phyloP scores from a whole-genome alignment of 495 filamentous ascomycete species.

The Parathielavia hyrcaniae region DNA sequence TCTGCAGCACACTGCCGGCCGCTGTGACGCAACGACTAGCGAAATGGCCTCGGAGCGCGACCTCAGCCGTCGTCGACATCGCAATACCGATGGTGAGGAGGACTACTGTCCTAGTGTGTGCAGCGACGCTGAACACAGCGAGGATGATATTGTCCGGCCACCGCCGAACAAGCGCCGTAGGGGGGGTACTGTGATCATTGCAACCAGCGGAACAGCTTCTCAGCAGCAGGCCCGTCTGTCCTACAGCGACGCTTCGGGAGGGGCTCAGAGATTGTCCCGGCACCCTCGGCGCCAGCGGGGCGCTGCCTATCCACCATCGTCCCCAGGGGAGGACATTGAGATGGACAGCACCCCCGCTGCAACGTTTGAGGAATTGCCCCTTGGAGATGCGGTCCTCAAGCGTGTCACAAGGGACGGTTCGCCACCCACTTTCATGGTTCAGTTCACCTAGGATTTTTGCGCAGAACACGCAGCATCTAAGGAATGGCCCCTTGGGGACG shows the following conservation, averaged over 20 bases:
- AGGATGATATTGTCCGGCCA: slow-evolving; percentile 1
- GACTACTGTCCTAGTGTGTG: neutral
- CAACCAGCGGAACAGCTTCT: no score
- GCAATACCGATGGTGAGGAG: slow-evolving; percentile 12
- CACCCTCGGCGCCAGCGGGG: neutral
- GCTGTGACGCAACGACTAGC: no score
- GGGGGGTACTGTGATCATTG: neutral
- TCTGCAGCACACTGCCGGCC: slow-evolving; percentile 1
- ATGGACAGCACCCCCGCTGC: neutral
- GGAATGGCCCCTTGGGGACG: slow-evolving; percentile 9
- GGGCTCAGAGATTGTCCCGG: neutral
- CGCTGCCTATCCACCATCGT: slow-evolving; percentile 1
- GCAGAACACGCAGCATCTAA: slow-evolving; percentile 5
- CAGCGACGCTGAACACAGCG: no score
- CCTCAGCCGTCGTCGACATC: slow-evolving; percentile 9
- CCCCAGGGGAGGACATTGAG: neutral
- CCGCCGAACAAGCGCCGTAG: neutral
- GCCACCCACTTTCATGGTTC: slow-evolving; percentile 7
- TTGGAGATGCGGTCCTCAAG: slow-evolving; percentile 11
- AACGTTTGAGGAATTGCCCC: slow-evolving; percentile 9
- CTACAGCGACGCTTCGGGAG: neutral
- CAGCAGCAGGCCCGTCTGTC: no score
- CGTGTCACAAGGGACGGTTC: slow-evolving; percentile 7
- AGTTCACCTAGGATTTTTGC: slow-evolving; percentile 7
- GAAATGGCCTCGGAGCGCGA: no score